phyloP scores from a whole-genome alignment of 345 rosid species.

The Populus nigra region DNA sequence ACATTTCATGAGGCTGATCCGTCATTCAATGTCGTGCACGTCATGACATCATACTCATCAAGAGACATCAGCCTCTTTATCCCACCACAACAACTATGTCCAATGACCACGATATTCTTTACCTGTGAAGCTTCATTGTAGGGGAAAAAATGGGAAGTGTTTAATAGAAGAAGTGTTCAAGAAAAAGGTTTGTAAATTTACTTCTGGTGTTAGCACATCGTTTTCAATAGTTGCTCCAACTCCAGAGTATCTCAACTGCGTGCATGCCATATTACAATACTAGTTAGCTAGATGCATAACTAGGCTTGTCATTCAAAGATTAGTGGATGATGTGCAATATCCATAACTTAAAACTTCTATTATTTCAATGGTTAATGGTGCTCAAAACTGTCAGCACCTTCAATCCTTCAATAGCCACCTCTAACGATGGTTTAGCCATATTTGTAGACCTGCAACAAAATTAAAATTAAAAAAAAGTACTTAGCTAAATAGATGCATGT shows the following conservation, averaged over 20 bases:
- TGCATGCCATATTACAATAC: neutral
- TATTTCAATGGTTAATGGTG: too few relatives aligned
- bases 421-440: neutral
- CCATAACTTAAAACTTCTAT: too few relatives aligned
- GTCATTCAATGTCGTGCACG: accelerated
- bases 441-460: too few relatives aligned
- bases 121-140: constrained; percentile 6
- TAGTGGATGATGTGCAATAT: too few relatives aligned
- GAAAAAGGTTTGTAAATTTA: neutral
- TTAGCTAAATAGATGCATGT: neutral
- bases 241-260: constrained; percentile 21
- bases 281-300: too few relatives aligned
- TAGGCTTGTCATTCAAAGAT: too few relatives aligned
- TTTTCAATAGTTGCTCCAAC: constrained; percentile 30
- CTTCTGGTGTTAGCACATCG: constrained; percentile 5
- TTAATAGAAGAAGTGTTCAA: too few relatives aligned
- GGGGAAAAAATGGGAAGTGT: too few relatives aligned
- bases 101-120: constrained; percentile 23
- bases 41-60: neutral
- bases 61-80: constrained; percentile 20
- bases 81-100: constrained; percentile 30
- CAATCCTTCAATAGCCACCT: neutral
- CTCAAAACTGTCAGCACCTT: neutral
- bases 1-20: too few relatives aligned
- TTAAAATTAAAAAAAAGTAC: too few relatives aligned